Base-by-base conservation (phyloP, 2,329 filamentous ascomycete genomes). In the Dichotomopilus funicola region DNA sequence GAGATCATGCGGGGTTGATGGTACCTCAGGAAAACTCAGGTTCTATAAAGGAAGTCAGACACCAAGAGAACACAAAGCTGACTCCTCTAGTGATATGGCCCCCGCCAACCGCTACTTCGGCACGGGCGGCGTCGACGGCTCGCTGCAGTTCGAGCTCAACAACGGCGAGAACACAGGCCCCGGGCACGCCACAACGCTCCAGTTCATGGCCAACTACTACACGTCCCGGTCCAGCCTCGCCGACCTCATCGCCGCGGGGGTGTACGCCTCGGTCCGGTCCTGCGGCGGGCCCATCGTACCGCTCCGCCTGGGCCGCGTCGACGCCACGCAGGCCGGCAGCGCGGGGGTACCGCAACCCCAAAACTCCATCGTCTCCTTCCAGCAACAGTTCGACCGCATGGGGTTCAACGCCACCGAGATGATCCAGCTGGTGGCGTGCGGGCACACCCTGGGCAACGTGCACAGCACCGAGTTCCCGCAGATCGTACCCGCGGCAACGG, bases 391-490 rank as follows among this genome's bases (percentile, higher is more conserved):
- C 61, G 55, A 68, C 5, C 75, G 81, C 49, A 79, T 83, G 73
- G 82, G 82, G 5, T 84, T 84, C 67, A 75, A 67, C 50, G 66
- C 66, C 9, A 66, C 72, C 12, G 79, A 85, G 60, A 85, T 84
- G 80, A 82, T 85, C 43, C 75, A 80, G 62, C 70, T 82, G 31
- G 76, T 75, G 1, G 81, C 81, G 8, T 86, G 82, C 63, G 82
- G 82, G 2, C 82, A 86, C 64, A 79, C 79, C 0, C 66, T 86
- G 27, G 82, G 82, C 27, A 78, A 81, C 12, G 81, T 85, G 6
- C 82, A 85, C 66, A 70, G 71, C 33, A 64, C 65, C 8, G 73
- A 82, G 59, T 82, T 82, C 58, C 77, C 79, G 0, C 69, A 75
- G 7, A 76, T 85, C 43, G 76, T 82, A 1, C 71, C 70, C 5